Base-by-base conservation (phyloP, 2,329 filamentous ascomycete species). In the Clarireedia paspali region DNA sequence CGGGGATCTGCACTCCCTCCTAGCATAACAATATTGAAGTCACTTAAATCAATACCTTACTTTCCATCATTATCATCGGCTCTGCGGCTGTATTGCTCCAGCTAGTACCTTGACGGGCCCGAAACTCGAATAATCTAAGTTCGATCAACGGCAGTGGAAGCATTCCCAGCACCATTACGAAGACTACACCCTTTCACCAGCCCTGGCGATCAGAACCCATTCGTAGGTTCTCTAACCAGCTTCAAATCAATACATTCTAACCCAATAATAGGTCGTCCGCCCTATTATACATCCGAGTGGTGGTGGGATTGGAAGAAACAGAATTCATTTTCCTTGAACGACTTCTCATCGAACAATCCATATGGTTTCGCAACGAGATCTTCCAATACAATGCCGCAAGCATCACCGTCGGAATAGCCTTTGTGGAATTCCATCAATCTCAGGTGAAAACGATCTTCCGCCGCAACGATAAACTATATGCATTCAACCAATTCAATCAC, bases 401-500 rank as follows among this genome's bases (percentile, higher is more conserved):
- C 39, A 24, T 20, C 24, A 4, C n/a, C 0, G 17, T 47, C 17
- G 42, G 52, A 40, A 30, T 6, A 3, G 30, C 39, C 1, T 42
- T 20, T 14, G n/a, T 14, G 1, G 10, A 48, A 10, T 48, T 45
- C 7, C 44, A 40, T 6, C n/a, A 53, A 17, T 20, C 6, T 30
- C 50, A 42, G 17, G 7, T 36, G 9, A 48, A 34, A 15, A 6
- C 26, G 4, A 45, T 53, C 1, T 44, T 17, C 7, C 50, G 49
- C 4, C 46, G 14, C 7, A 23, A 53, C 12, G 50, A 57, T 10
- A 26, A 53, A 1, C 9, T 38, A 2, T 40, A 53, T 42, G 45
- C 50, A 10, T 57, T 53, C 38, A 46, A 53, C 12, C 48, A 56
- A 26, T 44, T 56, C 9, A 42, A 42, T 14, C 27, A 2, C 17